Evolutionary conservation across 306 rosid genomes (phyloP), one percentile per base, ranked within the genome.

Genomic region (Fragaria ananassa): DNA sequence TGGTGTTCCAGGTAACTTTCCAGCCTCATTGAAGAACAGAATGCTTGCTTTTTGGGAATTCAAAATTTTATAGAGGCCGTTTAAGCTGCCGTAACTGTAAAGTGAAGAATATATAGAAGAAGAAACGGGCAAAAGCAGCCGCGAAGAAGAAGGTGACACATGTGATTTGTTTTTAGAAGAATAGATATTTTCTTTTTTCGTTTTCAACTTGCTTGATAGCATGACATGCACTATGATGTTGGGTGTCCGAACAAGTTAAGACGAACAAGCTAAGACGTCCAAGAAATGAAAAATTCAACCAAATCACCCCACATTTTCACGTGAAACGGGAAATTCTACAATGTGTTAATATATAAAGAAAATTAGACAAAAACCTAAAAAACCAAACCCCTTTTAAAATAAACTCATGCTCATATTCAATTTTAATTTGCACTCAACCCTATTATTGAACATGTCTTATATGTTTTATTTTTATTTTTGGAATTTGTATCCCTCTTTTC

Each of bases 41-140:
- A n/a, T 25, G 27, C 6, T 45, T 19, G 47, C 68, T 44, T 74
- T 82, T 76, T 63, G 50, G 71, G 75, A 39, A 13, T 45, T 81
- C 46, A 80, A 47, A 71, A 61, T 45, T 12, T 46, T 47, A 64
- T 42, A 84, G 71, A 61, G 41, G n/a, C 57, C 62, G 71, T 76
- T 51, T 39, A 10, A 77, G 81, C 58, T 84, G 68, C 68, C 89
- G 82, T 80, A 68, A 80, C 42, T 77, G 78, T 74, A 63, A 88
- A 87, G 63, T 67, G 75, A 83, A 84, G 85, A 68, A 81, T 77
- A 37, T 15, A 54, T 10, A 58, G 77, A 74, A 80, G 78, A 71
- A 61, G 75, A 81, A 80, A 84, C 35, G 46, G 79, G 77, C 79
- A 74, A 76, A 68, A 75, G 50, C 68, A 73, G 68, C 68, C 44